These are phyloP conservation scores for Magnusiomyces sp. DNA, from an alignment of 1,139 yeast genomes.

Conservation along the genomic window DNA sequence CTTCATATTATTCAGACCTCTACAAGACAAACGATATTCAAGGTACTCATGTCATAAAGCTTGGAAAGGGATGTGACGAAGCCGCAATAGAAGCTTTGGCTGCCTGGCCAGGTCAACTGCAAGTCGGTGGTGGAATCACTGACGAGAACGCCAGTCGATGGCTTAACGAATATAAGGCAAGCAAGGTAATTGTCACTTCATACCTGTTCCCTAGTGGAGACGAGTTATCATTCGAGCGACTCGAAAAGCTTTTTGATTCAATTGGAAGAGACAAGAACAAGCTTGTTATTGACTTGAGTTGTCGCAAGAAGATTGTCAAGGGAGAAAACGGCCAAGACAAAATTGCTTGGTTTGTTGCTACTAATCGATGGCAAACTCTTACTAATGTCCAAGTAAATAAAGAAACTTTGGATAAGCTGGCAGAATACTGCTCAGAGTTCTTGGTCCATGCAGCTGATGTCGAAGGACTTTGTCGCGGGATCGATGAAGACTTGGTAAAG, in stretches of 20 bases:
- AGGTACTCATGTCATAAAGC: slow-evolving; percentile 89
- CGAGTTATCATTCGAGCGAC: slow-evolving; percentile 47
- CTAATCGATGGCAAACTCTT: slow-evolving; percentile 93
- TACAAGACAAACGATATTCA: slow-evolving; percentile 48
- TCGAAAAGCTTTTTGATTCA: slow-evolving; percentile 38
- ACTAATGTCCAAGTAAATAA: slow-evolving; percentile 52
- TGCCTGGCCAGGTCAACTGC: slow-evolving; percentile 68
- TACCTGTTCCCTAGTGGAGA: slow-evolving; percentile 67
- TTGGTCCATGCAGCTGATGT: slow-evolving; percentile 97
- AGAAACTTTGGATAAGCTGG: slow-evolving; percentile 46
- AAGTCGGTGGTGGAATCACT: slow-evolving; percentile 90
- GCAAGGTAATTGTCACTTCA: slow-evolving; percentile 85
- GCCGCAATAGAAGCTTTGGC: slow-evolving; percentile 72
- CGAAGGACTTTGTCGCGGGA: slow-evolving; percentile 90
- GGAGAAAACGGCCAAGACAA: slow-evolving; percentile 24
- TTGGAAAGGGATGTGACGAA: slow-evolving; percentile 75
- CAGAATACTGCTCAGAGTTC: slow-evolving; percentile 72
- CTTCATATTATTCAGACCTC: slow-evolving; percentile 68
- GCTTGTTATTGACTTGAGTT: slow-evolving; percentile 86
- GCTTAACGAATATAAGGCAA: slow-evolving; percentile 55
- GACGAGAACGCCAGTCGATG: slow-evolving; percentile 63
- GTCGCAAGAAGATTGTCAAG: slow-evolving; percentile 43
- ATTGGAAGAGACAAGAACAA: slow-evolving; percentile 49
- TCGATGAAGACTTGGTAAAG: slow-evolving; percentile 67
- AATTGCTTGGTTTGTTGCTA: slow-evolving; percentile 78